A percentile compares a stretch with the other conserved stretches of the same genome.
phyloP scores from a whole-genome alignment of 208 protist genomes.

The Trichomonas tenax region DNA sequence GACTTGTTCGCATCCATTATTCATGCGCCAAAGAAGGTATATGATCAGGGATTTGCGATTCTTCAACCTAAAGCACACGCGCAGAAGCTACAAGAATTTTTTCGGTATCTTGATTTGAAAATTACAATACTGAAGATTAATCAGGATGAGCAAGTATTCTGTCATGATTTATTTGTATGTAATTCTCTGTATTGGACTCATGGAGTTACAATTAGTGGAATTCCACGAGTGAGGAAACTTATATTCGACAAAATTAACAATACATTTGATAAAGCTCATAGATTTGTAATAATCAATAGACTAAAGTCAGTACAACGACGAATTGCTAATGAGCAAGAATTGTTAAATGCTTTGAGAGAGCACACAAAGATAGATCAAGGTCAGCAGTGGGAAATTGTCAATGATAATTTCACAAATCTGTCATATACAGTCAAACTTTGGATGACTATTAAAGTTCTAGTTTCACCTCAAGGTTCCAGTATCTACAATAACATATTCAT shows the following conservation, averaged over 20 bases:
- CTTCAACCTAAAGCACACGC: neutral
- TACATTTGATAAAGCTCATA: neutral
- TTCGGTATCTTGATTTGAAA: neutral
- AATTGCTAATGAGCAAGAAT: neutral
- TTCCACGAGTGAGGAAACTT: neutral
- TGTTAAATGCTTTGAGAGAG: neutral
- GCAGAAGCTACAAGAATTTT: neutral
- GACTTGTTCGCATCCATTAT: neutral
- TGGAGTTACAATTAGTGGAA: neutral
- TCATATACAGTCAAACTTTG: neutral
- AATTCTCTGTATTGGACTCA: neutral
- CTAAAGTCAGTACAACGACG: neutral
- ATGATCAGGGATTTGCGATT: neutral
- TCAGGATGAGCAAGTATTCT: neutral
- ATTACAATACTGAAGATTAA: neutral
- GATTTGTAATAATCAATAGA: neutral
- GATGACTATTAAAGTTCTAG: neutral
- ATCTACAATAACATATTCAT: neutral
- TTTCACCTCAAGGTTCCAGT: neutral
- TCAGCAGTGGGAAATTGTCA: neutral
- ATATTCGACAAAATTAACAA: neutral
- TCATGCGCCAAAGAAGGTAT: neutral
- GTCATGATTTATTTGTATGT: neutral
- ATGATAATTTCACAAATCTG: neutral
- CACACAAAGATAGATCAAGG: neutral